These are phyloP conservation scores for Hypoxylon sp. DNA, from an alignment of 2,329 filamentous ascomycete species.

Conservation along the genomic window DNA sequence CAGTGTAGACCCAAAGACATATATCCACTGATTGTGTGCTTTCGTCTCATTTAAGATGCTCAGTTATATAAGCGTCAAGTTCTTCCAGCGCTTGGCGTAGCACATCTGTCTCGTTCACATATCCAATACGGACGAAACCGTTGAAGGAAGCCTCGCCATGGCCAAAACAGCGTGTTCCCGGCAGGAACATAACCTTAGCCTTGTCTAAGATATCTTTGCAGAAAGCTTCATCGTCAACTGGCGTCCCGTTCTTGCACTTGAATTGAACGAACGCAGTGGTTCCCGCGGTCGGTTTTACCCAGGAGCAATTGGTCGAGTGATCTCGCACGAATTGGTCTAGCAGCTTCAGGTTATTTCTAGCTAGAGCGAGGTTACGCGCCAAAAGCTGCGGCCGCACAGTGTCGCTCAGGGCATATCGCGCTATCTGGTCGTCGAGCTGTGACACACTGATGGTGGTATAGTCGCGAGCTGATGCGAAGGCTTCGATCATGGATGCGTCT, in stretches of 20 bases:
- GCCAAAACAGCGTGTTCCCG: slow-evolving; percentile 81
- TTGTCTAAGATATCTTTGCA: slow-evolving; percentile 76
- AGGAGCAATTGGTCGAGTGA: slow-evolving; percentile 71
- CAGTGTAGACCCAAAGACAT: background rate
- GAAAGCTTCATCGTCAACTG: slow-evolving; percentile 79
- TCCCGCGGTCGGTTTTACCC: slow-evolving; percentile 80
- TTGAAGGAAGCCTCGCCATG: slow-evolving; percentile 62
- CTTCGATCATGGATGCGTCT: slow-evolving; percentile 71
- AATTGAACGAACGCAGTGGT: slow-evolving; percentile 85
- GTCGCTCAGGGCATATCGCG: slow-evolving; percentile 76
- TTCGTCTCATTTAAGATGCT: slow-evolving; percentile 45
- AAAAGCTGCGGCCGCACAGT: slow-evolving; percentile 59
- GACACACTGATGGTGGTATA: slow-evolving; percentile 91
- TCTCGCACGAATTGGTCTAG: slow-evolving; percentile 73
- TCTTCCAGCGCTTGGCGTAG: slow-evolving; percentile 73
- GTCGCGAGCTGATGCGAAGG: slow-evolving; percentile 75
- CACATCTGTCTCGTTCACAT: slow-evolving; percentile 78
- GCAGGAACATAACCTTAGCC: slow-evolving; percentile 80
- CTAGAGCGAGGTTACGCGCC: slow-evolving; percentile 72
- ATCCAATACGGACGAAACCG: slow-evolving; percentile 83
- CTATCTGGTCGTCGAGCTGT: slow-evolving; percentile 84
- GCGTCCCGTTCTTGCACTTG: slow-evolving; percentile 63
- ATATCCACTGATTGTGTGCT: background rate
- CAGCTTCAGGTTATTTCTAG: slow-evolving; percentile 71
- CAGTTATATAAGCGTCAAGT: slow-evolving; percentile 58